Evolutionary conservation across 441 rosid species (phyloP), one percentile per base, ranked within the genome.

Genomic region (Populus hybrid): DNA sequence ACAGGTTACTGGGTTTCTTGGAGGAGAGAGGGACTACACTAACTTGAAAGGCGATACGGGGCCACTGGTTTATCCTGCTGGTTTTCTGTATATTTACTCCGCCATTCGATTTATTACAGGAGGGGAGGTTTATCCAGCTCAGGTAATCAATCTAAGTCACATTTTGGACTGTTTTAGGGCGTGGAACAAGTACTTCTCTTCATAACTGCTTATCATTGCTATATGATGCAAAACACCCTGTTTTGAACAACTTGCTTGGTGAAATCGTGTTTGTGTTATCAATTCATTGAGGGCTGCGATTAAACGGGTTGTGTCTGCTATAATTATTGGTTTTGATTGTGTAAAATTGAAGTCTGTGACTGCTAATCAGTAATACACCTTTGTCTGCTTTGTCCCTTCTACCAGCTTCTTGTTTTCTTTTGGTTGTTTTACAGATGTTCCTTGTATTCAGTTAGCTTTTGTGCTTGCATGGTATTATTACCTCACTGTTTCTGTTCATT

Each of bases 21-120:
- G 86, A 78, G 99, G 99, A 79, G 97, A 94, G 85, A 92, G 94
- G 83, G 97, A 95, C 67, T 95, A 94, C 77, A 80, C 83, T 34
- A 90, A 89, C 74, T 82, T 94, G 91, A 89, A 88, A 87, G 99
- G 98, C 8, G 99, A 95, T 77, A 95, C 99, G 0, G 98, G 99
- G 71, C 98, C 97, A 18, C 82, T 95, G 84, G 99, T 94, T 59
- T 95, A 95, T 81, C 99, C 99, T 19, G 97, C 97, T 30, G 98
- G 99, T 8, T 95, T 95, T 84, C 97, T 95, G 32, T 94, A 95
- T 81, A 82, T 94, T 77, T 93, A 95, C 85, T 90, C 98, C n/a
- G 91, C 85, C 26, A 84, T 94, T 75, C 94, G 89, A 86, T 86
- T 74, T 78, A 57, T 92, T 73, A 89, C 99, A 3, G 97, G 91